Percentiles rank a stretch among this genome's conserved stretches.
Conservation (phyloP, 2,329 filamentous ascomycete species). For the Dactylonectria macrodidyma region DNA sequence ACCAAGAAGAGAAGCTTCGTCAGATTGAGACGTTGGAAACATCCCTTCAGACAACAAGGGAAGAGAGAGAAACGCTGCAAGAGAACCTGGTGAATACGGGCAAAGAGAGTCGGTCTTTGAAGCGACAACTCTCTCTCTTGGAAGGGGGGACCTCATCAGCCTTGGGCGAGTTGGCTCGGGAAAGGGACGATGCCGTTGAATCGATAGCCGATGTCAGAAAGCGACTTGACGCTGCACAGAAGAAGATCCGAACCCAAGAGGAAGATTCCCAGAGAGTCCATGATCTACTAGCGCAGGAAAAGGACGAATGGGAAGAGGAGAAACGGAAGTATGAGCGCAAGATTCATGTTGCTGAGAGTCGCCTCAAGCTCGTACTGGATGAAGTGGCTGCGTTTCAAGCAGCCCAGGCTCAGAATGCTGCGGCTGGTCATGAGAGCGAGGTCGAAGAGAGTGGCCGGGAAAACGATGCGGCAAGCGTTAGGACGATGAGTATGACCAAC, state of each 20-base stretch:
- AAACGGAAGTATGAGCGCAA: slow-evolving; percentile 86
- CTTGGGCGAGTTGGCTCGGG: slow-evolving; percentile 84
- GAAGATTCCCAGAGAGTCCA: slow-evolving; percentile 86
- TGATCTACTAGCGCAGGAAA: slow-evolving; percentile 86
- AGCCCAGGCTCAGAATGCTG: slow-evolving; percentile 59
- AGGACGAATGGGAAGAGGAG: slow-evolving; percentile 87
- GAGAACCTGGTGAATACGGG: slow-evolving; percentile 72
- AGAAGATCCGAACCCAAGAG: slow-evolving; percentile 83
- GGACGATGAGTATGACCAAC: slow-evolving; percentile 80
- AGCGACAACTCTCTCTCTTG: slow-evolving; percentile 87
- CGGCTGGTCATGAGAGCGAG: slow-evolving; percentile 67
- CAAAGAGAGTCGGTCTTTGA: slow-evolving; percentile 85
- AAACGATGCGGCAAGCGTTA: slow-evolving; percentile 79
- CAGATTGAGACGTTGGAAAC: slow-evolving; percentile 89
- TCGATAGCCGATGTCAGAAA: slow-evolving; percentile 79
- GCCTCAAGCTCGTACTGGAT: slow-evolving; percentile 86
- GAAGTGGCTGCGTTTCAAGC: slow-evolving; percentile 84
- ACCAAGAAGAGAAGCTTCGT: slow-evolving; percentile 90
- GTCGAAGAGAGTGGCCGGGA: slow-evolving; percentile 74
- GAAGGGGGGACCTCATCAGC: slow-evolving; percentile 92
- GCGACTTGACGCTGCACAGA: slow-evolving; percentile 84
- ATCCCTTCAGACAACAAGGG: slow-evolving; percentile 77
- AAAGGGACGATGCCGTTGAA: slow-evolving; percentile 88
- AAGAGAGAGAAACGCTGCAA: slow-evolving; percentile 82
- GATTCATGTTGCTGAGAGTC: slow-evolving; percentile 89